Percentiles rank a stretch among this genome's conserved stretches.
phyloP scores from a whole-genome alignment of 1,284 basidiomycete species.

The Trametes versicolor region DNA sequence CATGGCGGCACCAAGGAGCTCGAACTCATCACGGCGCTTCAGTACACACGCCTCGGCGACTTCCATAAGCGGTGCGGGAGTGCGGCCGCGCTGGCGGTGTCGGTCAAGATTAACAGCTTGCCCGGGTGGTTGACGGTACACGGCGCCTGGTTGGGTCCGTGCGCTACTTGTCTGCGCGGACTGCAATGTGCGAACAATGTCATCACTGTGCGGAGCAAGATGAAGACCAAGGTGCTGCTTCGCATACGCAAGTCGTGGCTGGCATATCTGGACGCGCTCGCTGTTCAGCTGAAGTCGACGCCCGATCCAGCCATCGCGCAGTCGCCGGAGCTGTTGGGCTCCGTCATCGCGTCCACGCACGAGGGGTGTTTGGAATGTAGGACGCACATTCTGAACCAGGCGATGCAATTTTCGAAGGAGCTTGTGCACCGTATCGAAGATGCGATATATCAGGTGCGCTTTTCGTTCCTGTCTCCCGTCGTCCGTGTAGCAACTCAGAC shows the following conservation, averaged over 20 bases:
- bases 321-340: background rate
- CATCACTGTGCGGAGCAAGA: background rate
- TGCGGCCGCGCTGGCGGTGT: background rate
- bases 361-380: background rate
- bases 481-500: too few species aligned
- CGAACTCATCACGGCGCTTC: conserved; percentile 4
- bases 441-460: background rate
- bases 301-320: background rate
- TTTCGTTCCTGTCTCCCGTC: background rate
- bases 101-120: background rate
- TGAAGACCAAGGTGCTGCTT: background rate
- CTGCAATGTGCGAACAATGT: background rate
- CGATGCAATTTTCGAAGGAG: background rate
- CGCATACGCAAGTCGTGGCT: background rate
- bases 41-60: conserved; percentile 14
- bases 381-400: background rate
- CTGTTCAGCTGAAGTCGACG: background rate
- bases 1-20: conserved; percentile 1
- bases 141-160: background rate
- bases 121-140: background rate
- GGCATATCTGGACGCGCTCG: background rate
- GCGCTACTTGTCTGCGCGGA: background rate
- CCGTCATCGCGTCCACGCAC: conserved; percentile 1
- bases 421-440: background rate
- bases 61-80: conserved; percentile 8